Evolutionary conservation across 2,329 filamentous ascomycete genomes (phyloP).

Genomic region (Sphaceloma murrayae): DNA sequence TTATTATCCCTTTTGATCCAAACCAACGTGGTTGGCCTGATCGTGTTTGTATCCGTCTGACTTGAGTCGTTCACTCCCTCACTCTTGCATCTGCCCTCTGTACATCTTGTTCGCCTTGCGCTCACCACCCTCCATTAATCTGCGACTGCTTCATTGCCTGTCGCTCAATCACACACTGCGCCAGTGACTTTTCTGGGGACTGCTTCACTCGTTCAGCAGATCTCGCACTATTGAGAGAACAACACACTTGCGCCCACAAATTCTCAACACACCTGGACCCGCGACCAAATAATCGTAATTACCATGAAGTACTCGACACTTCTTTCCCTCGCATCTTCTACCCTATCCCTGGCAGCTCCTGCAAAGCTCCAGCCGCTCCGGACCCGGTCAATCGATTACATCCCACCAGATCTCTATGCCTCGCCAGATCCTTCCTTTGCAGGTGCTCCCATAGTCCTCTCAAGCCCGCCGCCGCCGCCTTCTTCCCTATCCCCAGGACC

Average conservation of each 20-base stretch:
- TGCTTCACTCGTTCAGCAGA: conserved; percentile 16
- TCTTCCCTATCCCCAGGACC: conserved; percentile 13
- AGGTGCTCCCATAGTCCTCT: conserved; percentile 14
- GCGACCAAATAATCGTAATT: conserved; percentile 4
- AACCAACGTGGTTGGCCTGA: conserved; percentile 9
- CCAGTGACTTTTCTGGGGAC: background rate
- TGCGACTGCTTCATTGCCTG: conserved; percentile 16
- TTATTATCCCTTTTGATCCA: conserved; percentile 6
- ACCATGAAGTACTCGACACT: conserved; percentile 6
- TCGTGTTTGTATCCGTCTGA: conserved; percentile 5
- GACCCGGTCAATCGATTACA: conserved; percentile 9
- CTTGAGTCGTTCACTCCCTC: background rate
- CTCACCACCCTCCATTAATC: background rate
- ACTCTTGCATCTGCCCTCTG: conserved; percentile 2
- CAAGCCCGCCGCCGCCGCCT: conserved; percentile 7
- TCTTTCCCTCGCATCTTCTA: background rate
- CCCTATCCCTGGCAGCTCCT: conserved; percentile 2
- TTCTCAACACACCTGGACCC: too few species aligned
- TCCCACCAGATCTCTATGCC: conserved; percentile 13
- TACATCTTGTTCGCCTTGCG: background rate
- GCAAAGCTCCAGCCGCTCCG: conserved; percentile 9
- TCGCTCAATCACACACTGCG: background rate
- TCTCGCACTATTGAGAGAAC: too few species aligned
- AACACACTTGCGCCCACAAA: too few species aligned
- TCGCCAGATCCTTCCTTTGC: conserved; percentile 12